These are phyloP conservation scores for Phylloporus sp. DNA, from an alignment of 768 basidiomycete species.

Conservation along the genomic window DNA sequence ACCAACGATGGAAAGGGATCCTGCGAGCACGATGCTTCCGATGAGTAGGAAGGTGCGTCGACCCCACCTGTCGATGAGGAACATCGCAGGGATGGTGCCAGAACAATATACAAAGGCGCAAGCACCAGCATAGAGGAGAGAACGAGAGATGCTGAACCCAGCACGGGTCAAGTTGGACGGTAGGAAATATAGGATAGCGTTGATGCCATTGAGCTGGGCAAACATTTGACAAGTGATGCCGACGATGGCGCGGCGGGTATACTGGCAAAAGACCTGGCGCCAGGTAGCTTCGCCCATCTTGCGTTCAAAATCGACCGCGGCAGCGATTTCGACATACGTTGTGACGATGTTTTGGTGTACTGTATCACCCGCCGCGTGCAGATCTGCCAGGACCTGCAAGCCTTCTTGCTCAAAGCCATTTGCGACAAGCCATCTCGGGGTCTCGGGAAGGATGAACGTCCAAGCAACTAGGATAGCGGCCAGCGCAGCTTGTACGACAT, in stretches of 20 bases:
- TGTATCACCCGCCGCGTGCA: constrained; percentile 49
- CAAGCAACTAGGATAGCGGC: constrained; percentile 44
- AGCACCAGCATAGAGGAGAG: constrained; percentile 44
- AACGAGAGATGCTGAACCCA: constrained; percentile 42
- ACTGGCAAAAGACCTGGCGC: constrained; percentile 47
- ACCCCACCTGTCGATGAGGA: constrained; percentile 51
- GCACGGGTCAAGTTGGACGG: constrained; percentile 50
- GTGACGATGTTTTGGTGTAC: constrained; percentile 40
- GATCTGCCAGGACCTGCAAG: constrained; percentile 50
- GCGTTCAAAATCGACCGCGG: constrained; percentile 37
- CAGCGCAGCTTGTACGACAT: constrained; percentile 49
- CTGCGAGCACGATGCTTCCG: constrained; percentile 42
- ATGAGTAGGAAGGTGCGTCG: constrained; percentile 47
- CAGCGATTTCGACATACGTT: constrained; percentile 42
- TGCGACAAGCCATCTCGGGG: constrained; percentile 53
- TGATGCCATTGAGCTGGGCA: constrained; percentile 54
- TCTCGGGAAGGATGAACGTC: constrained; percentile 49
- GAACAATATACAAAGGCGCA: constrained; percentile 47
- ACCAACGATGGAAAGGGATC: constrained; percentile 48
- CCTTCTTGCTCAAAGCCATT: constrained; percentile 51
- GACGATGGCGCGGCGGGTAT: constrained; percentile 46
- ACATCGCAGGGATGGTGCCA: constrained; percentile 51
- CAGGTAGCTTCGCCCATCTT: constrained; percentile 42
- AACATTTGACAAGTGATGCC: constrained; percentile 55
- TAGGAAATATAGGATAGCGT: constrained; percentile 55